Percentiles rank a stretch among this genome's conserved stretches.
Conservation (phyloP, 169 alveolate genomes). For the Eimeria tenella region DNA sequence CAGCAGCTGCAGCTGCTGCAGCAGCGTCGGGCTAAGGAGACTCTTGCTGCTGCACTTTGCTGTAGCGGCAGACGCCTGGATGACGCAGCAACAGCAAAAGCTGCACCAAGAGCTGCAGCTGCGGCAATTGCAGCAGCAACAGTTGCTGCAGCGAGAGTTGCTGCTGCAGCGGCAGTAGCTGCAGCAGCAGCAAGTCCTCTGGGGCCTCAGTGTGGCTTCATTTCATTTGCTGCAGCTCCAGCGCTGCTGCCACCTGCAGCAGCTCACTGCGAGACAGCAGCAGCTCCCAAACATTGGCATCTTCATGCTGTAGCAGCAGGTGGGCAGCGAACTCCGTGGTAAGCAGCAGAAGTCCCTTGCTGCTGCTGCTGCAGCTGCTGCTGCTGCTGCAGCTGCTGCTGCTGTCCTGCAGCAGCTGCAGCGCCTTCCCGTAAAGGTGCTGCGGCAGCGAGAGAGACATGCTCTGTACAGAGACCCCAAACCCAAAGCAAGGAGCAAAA, state of each 20-base stretch:
- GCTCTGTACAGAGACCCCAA: slow-evolving; percentile 19
- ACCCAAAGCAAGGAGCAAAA: background rate
- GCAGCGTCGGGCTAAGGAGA: background rate
- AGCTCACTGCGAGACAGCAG: slow-evolving; percentile 7
- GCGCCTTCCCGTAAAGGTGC: slow-evolving; percentile 19
- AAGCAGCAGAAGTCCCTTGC: background rate
- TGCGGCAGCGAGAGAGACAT: slow-evolving; percentile 18
- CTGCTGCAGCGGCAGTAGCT: slow-evolving; percentile 50
- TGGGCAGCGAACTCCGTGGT: slow-evolving; percentile 31
- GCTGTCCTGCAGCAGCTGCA: slow-evolving; percentile 30
- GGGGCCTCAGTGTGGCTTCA: background rate
- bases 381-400: slow-evolving; percentile 33
- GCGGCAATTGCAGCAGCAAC: background rate
- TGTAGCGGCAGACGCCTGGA: background rate
- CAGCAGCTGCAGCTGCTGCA: background rate
- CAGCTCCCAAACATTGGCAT: slow-evolving; percentile 31
- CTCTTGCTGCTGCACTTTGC: background rate
- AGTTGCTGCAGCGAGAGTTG: slow-evolving; percentile 9
- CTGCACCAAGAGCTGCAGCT: background rate
- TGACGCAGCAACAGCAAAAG: slow-evolving; percentile 5
- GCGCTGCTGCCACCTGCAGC: no score
- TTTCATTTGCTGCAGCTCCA: no score
- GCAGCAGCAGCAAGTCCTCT: slow-evolving; percentile 34
- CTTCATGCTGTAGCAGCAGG: slow-evolving; percentile 10
- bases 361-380: slow-evolving; percentile 19